Evolutionary conservation across 2,329 filamentous ascomycete species (phyloP).

Genomic region (Aspergillus sp.): DNA sequence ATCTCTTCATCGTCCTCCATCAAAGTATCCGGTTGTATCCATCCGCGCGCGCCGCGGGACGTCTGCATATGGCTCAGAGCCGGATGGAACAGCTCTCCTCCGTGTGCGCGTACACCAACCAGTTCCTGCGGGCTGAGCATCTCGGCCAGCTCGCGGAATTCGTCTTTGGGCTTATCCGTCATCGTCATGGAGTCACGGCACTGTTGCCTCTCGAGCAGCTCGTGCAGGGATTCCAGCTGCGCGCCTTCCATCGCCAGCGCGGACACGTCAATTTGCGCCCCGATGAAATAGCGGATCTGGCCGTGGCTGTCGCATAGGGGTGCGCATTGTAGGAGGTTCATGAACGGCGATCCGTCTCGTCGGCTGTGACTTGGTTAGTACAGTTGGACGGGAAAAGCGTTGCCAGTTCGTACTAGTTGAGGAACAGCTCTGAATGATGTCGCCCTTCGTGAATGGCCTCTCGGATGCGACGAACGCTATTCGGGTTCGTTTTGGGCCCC

Average conservation of each 20-base stretch:
- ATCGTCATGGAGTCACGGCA: slow-evolving; percentile 17
- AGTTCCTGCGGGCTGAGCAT: slow-evolving; percentile 70
- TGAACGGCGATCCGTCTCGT: slow-evolving; percentile 73
- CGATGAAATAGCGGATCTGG: slow-evolving; percentile 66
- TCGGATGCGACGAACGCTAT: slow-evolving; percentile 61
- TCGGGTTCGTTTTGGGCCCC: slow-evolving; percentile 67
- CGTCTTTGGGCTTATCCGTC: slow-evolving; percentile 50
- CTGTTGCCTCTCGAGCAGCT: slow-evolving; percentile 41
- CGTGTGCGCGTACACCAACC: slow-evolving; percentile 61
- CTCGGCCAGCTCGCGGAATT: slow-evolving; percentile 65
- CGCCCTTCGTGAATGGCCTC: slow-evolving; percentile 62
- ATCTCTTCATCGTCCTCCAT: slow-evolving; percentile 20
- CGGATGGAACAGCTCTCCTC: slow-evolving; percentile 51
- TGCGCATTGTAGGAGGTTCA: slow-evolving; percentile 74
- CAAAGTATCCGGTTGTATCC: slow-evolving; percentile 14
- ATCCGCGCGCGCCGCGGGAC: slow-evolving; percentile 11
- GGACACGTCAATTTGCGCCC: slow-evolving; percentile 70
- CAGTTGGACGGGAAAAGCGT: slow-evolving; percentile 17
- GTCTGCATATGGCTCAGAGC: slow-evolving; percentile 6
- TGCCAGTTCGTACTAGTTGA: slow-evolving; percentile 74
- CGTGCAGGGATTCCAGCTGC: slow-evolving; percentile 62
- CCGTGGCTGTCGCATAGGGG: slow-evolving; percentile 69
- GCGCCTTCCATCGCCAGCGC: slow-evolving; percentile 66
- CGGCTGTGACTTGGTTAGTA: slow-evolving; percentile 43
- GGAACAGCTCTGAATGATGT: slow-evolving; percentile 70